A percentile compares a stretch with the other conserved stretches of the same genome.
Conservation (phyloP, 2,329 filamentous ascomycete species). For the Ophiostoma triangulosporum region DNA sequence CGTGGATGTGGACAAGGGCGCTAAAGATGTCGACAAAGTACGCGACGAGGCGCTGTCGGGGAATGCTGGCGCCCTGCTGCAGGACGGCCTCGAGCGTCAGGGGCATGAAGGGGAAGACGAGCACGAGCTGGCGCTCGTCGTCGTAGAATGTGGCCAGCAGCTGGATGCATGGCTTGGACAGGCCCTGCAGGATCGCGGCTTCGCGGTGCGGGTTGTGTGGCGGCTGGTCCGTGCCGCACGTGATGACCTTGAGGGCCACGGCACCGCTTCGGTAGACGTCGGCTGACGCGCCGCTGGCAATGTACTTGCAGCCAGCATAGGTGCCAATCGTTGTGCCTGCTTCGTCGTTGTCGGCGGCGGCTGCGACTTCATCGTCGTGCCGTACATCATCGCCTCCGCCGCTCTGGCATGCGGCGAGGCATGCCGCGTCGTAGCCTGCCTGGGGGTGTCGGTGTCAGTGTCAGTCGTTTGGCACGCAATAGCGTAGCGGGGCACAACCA, state of each 20-base stretch:
- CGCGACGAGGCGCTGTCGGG: conserved; percentile 22
- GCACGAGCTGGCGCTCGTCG: conserved; percentile 54
- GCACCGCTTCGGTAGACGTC: conserved; percentile 59
- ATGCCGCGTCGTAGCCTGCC: conserved; percentile 44
- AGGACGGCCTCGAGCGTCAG: conserved; percentile 60
- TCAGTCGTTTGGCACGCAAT: too few species aligned
- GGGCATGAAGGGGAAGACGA: conserved; percentile 77
- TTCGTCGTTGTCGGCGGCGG: conserved; percentile 8
- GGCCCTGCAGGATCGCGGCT: conserved; percentile 52
- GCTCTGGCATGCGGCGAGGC: conserved; percentile 17
- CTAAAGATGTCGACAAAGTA: conserved; percentile 55
- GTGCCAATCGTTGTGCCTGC: conserved; percentile 36
- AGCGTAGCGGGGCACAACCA: conserved; percentile 12
- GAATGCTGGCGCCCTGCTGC: conserved; percentile 16
- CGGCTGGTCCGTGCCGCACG: conserved; percentile 54
- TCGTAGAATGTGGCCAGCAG: conserved; percentile 64
- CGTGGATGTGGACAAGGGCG: conserved; percentile 60
- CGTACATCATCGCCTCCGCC: too few species aligned
- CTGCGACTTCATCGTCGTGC: neutral
- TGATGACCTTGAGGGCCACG: conserved; percentile 74
- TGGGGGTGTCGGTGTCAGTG: too few species aligned
- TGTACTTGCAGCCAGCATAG: conserved; percentile 38
- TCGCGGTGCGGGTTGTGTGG: conserved; percentile 78
- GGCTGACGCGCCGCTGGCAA: conserved; percentile 64
- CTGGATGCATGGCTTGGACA: conserved; percentile 46